These are phyloP conservation scores for Rhizoctonia solani DNA, from an alignment of 1,284 basidiomycete species.

Conservation along the genomic window DNA sequence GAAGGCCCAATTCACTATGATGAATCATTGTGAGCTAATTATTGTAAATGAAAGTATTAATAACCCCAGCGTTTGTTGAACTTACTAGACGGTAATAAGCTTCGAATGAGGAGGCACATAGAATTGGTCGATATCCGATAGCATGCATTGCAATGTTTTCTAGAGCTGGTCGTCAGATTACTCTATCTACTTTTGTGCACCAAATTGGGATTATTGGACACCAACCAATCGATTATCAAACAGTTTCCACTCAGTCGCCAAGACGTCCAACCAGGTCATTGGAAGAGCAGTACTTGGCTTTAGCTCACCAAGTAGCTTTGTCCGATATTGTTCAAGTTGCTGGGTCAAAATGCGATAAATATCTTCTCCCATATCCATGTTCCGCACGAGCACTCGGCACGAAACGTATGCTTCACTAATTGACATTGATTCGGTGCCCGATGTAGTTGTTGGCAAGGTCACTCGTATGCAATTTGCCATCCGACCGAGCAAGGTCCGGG, in stretches of 20 bases:
- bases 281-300: slow-evolving; percentile 44
- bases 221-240: slow-evolving; percentile 66
- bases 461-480: slow-evolving; percentile 48
- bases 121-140: slow-evolving; percentile 55
- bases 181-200: too few relatives aligned
- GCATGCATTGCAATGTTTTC: slow-evolving; percentile 58
- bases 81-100: slow-evolving; percentile 43
- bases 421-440: slow-evolving; percentile 47
- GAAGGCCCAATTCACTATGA: slow-evolving; percentile 48
- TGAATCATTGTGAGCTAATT: neutral
- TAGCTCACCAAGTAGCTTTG: slow-evolving; percentile 48
- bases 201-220: slow-evolving; percentile 25
- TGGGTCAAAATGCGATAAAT: slow-evolving; percentile 58
- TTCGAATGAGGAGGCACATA: slow-evolving; percentile 42
- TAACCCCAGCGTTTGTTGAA: neutral
- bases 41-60: neutral
- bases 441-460: slow-evolving; percentile 50
- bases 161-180: slow-evolving; percentile 40
- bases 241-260: slow-evolving; percentile 61
- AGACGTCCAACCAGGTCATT: slow-evolving; percentile 56
- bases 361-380: slow-evolving; percentile 56
- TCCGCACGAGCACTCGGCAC: slow-evolving; percentile 58
- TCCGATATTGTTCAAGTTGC: slow-evolving; percentile 57
- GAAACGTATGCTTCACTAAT: slow-evolving; percentile 60
- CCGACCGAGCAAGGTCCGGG: slow-evolving; percentile 24